A percentile compares a stretch with the other conserved stretches of the same genome.
These are phyloP conservation scores for Pythium phragmiticola DNA, from an alignment of 352 stramenopile species.

Conservation along the genomic window DNA sequence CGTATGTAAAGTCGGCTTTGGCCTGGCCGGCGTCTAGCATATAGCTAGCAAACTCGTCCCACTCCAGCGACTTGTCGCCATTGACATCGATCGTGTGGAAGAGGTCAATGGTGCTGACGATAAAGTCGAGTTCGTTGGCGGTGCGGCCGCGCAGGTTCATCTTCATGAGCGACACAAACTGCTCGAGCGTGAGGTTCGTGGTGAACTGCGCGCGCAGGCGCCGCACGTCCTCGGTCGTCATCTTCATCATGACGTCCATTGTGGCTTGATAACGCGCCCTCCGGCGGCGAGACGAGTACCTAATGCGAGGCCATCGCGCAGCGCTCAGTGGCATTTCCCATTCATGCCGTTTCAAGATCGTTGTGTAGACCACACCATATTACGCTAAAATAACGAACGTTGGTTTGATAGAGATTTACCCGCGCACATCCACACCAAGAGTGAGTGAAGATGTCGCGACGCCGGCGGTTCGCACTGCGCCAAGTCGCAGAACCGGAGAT, in stretches of 20 bases:
- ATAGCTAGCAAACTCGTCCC: slow-evolving; percentile 89
- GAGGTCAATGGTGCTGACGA: slow-evolving; percentile 82
- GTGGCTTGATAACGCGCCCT: not conserved
- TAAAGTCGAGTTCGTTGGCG: slow-evolving; percentile 58
- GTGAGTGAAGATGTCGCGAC: slow-evolving; percentile 21
- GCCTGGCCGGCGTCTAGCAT: slow-evolving; percentile 78
- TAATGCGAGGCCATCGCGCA: not conserved
- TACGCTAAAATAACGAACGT: slow-evolving; percentile 17
- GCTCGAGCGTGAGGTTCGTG: slow-evolving; percentile 45
- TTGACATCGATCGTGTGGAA: slow-evolving; percentile 92
- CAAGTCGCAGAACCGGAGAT: slow-evolving; percentile 24
- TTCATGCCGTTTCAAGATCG: slow-evolving; percentile 25
- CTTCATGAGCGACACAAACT: slow-evolving; percentile 75
- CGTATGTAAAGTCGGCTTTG: slow-evolving; percentile 40
- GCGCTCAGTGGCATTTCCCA: not conserved
- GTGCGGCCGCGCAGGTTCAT: slow-evolving; percentile 68
- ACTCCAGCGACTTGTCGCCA: slow-evolving; percentile 81
- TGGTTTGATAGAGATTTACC: slow-evolving; percentile 17
- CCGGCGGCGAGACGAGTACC: not conserved
- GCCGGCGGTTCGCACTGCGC: slow-evolving; percentile 22
- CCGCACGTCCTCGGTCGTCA: slow-evolving; percentile 76
- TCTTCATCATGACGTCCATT: slow-evolving; percentile 88
- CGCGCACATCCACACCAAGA: not conserved
- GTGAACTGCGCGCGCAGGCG: slow-evolving; percentile 56
- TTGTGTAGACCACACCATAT: slow-evolving; percentile 19